Conservation (phyloP, 75 land plant species). For the Pinus taeda region DNA sequence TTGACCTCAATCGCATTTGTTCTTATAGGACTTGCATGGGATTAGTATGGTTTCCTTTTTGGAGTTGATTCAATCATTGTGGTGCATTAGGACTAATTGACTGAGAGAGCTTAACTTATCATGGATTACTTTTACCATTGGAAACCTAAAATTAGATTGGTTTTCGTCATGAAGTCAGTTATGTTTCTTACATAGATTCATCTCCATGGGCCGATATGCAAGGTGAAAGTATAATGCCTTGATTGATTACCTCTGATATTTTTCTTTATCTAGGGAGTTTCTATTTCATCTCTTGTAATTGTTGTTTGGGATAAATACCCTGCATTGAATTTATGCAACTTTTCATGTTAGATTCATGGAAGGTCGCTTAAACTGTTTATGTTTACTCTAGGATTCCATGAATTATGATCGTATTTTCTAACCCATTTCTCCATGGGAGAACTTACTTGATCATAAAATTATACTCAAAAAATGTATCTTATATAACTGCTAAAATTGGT, state of each 20-base stretch:
- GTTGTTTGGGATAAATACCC: background rate
- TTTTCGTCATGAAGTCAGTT: slow-evolving; percentile 1
- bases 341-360: background rate
- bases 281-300: background rate
- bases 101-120: background rate
- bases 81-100: background rate
- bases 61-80: background rate
- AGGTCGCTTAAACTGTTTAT: background rate
- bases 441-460: background rate
- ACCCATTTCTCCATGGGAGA: too few species aligned
- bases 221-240: background rate
- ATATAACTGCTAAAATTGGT: background rate
- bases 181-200: background rate
- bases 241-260: background rate
- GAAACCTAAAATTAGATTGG: background rate
- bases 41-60: background rate
- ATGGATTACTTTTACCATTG: background rate
- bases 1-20: background rate
- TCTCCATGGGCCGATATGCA: background rate
- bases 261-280: background rate
- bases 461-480: background rate
- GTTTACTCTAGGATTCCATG: background rate
- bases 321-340: background rate
- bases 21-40: background rate
- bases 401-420: too few species aligned